These are phyloP conservation scores for Apophysomyces trapeziformis DNA, from an alignment of 371 early-diverging fungal species.

Conservation along the genomic window DNA sequence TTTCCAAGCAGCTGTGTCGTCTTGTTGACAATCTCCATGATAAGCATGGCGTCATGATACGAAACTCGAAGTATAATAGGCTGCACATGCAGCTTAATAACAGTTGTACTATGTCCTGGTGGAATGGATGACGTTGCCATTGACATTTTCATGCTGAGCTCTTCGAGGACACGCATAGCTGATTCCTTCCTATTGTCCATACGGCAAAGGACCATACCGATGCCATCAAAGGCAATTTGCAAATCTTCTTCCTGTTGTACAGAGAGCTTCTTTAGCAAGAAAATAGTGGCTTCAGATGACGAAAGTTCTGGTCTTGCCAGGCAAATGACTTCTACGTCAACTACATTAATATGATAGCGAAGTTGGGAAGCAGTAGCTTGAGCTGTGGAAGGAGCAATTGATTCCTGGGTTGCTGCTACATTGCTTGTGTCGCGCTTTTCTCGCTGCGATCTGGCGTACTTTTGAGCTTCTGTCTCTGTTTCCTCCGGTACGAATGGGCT, in stretches of 20 bases:
- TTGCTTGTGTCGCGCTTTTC: not conserved
- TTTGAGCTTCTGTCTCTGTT: conserved; percentile 45
- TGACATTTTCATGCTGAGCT: conserved; percentile 71
- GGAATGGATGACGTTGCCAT: conserved; percentile 62
- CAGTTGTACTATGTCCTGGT: conserved; percentile 59
- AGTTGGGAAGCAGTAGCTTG: conserved; percentile 1
- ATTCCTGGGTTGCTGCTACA: not conserved
- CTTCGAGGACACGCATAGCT: conserved; percentile 79
- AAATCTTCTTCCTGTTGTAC: conserved; percentile 70
- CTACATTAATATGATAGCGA: conserved; percentile 73
- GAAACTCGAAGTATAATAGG: conserved; percentile 72
- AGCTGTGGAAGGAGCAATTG: conserved; percentile 16
- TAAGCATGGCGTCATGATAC: conserved; percentile 84
- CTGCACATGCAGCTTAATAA: conserved; percentile 65
- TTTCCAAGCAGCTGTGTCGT: conserved; percentile 61
- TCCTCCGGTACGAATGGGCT: conserved; percentile 51
- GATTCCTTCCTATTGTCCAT: conserved; percentile 83
- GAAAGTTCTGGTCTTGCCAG: conserved; percentile 74
- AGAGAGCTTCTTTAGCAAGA: conserved; percentile 77
- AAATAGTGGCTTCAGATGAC: conserved; percentile 87
- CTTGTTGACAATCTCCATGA: conserved; percentile 81
- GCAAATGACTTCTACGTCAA: conserved; percentile 84
- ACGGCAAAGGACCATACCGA: conserved; percentile 89
- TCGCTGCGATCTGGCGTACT: conserved; percentile 43
- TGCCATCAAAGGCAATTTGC: conserved; percentile 69